Base-by-base conservation (phyloP, 495 filamentous ascomycete species). In the Durotheca rogersii region DNA sequence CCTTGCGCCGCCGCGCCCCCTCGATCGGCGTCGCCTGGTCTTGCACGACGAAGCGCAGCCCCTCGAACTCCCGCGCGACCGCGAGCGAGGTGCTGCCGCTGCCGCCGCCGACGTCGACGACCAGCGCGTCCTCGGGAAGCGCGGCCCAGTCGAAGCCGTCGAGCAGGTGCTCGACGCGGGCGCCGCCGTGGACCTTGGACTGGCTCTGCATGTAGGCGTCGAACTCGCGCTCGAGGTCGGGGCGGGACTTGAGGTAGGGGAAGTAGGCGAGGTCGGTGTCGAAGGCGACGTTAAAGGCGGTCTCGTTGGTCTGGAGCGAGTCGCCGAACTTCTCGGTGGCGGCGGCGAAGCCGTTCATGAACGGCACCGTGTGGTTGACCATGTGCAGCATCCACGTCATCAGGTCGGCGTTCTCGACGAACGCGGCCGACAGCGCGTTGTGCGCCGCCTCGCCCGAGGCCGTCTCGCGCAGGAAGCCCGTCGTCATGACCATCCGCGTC, bases 401-500 rank as follows among this genome's bases (percentile, higher is more conserved):
- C 40, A 72, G 44, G 12, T 59, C 47, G 15, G 15, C 54, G 40
- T 66, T 51, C 21, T 54, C 43, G 7, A 54, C 51, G 2, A 66
- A 53, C 17, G 61, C 51, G 6, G 6, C 41, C 12, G 35, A 61
- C 45, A 17, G 66, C 45, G 21, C 65, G 62, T 0, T 72, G 55
- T 65, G 7, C 10, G 75, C 60, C 1, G 66, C 33, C 1, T 64
- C 64, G 3, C 65, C 62, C 3, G 45, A 31, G 6, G 67, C 53
- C 2, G 68, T 67, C 38, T 77, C 73, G 4, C 47, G 48, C 65
- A 79, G 77, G 20, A 77, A 66, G n/a, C 62, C 61, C 31, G 68
- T 62, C 25, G 62, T 70, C 52, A 76, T 75, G 6, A 67, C 74
- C 56, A 71, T 70, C 3, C 72, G 71, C 1, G 72, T 45, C 42